A percentile compares a stretch with the other conserved stretches of the same genome.
phyloP scores from a whole-genome alignment of 2,329 filamentous ascomycete genomes.

The Alternaria ventricosa region DNA sequence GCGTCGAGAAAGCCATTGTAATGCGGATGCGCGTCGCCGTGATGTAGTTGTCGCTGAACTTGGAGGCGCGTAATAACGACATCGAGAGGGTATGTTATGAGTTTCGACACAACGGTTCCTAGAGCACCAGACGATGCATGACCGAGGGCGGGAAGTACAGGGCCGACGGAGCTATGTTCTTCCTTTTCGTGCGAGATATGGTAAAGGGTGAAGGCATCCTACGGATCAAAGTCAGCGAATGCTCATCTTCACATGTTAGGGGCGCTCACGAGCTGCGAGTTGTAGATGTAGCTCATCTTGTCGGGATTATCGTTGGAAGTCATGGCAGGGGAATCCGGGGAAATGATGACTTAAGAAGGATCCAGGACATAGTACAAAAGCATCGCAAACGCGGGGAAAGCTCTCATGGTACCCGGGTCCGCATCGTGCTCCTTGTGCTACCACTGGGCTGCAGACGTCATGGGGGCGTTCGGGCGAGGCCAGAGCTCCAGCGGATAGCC shows the following conservation, averaged over 20 bases:
- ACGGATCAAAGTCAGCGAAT: background rate
- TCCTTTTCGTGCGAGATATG: constrained; percentile 49
- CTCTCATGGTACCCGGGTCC: constrained; percentile 23
- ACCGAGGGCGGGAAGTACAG: constrained; percentile 73
- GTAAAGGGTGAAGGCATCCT: constrained; percentile 54
- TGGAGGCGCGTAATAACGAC: constrained; percentile 83
- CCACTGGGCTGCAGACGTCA: constrained; percentile 26
- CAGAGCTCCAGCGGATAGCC: constrained; percentile 23
- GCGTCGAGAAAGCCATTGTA: constrained; percentile 74
- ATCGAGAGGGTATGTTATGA: constrained; percentile 80
- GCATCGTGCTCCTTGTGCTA: constrained; percentile 20
- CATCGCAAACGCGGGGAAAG: constrained; percentile 31
- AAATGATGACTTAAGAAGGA: background rate
- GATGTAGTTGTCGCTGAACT: constrained; percentile 69
- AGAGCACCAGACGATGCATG: constrained; percentile 82
- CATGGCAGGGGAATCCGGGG: constrained; percentile 4
- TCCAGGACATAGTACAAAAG: background rate
- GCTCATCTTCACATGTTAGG: background rate
- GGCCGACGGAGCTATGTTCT: constrained; percentile 43
- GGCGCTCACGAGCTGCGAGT: constrained; percentile 52
- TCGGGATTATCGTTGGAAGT: constrained; percentile 11
- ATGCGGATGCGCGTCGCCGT: constrained; percentile 51
- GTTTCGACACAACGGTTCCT: constrained; percentile 79
- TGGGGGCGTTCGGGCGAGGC: constrained; percentile 19
- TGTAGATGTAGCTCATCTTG: constrained; percentile 48